Evolutionary conservation across 1,284 basidiomycete genomes (phyloP).

Genomic region (Taiwanofungus camphoratus): DNA sequence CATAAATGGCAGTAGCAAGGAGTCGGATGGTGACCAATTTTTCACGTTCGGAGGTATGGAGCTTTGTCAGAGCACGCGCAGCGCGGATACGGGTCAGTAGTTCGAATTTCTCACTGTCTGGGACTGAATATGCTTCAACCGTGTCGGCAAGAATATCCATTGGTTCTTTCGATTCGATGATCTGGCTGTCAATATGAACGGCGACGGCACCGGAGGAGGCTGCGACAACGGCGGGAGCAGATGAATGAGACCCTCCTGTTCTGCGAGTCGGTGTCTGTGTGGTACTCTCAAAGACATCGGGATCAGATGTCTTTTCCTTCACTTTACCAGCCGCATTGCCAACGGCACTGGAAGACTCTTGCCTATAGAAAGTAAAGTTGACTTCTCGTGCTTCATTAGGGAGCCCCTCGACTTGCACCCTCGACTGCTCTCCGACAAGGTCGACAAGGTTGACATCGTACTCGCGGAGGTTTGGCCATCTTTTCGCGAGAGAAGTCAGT

Average conservation of each 20-base stretch:
- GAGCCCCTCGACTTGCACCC: slow-evolving; percentile 49
- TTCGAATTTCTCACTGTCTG: slow-evolving; percentile 85
- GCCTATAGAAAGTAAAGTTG: slow-evolving; percentile 70
- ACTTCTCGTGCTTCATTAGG: slow-evolving; percentile 69
- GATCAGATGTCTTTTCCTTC: slow-evolving; percentile 40
- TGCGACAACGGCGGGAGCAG: slow-evolving; percentile 22
- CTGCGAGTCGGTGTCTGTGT: slow-evolving; percentile 32
- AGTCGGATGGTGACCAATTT: slow-evolving; percentile 82
- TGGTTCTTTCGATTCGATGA: slow-evolving; percentile 50
- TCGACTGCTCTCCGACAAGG: slow-evolving; percentile 51
- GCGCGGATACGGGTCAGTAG: slow-evolving; percentile 85
- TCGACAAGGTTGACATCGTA: slow-evolving; percentile 67
- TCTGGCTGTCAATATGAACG: slow-evolving; percentile 60
- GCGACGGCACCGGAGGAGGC: slow-evolving; percentile 45
- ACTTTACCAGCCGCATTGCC: slow-evolving; percentile 27
- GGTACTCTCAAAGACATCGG: slow-evolving; percentile 35
- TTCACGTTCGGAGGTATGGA: slow-evolving; percentile 60
- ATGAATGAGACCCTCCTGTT: slow-evolving; percentile 11
- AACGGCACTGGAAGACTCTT: slow-evolving; percentile 29
- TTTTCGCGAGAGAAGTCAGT: slow-evolving; percentile 64
- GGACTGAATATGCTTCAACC: slow-evolving; percentile 69
- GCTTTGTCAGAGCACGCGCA: slow-evolving; percentile 59
- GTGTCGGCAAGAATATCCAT: slow-evolving; percentile 77
- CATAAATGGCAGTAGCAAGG: slow-evolving; percentile 86
- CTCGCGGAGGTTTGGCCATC: slow-evolving; percentile 73